Evolutionary conservation across 2,329 filamentous ascomycete species (phyloP).

Genomic region (Bretziella fagacearum): DNA sequence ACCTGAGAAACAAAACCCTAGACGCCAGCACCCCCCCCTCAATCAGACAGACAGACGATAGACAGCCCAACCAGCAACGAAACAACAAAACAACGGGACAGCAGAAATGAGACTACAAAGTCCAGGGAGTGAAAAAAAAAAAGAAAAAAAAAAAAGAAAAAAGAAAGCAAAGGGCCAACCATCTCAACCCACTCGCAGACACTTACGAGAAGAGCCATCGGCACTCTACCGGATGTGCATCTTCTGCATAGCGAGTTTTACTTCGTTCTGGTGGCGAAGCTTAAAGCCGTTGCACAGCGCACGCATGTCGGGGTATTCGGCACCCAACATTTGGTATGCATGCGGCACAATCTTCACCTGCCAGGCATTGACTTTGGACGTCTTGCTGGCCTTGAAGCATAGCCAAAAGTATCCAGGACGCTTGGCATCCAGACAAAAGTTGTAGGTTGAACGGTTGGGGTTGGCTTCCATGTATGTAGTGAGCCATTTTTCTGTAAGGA

Average conservation of each 20-base stretch:
- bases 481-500: constrained; percentile 70
- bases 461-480: constrained; percentile 93
- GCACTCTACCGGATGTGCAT: constrained; percentile 11
- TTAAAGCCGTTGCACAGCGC: constrained; percentile 97
- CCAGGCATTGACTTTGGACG: constrained; percentile 58
- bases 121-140: no score
- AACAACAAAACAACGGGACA: no score
- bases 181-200: background rate
- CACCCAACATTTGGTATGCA: constrained; percentile 78
- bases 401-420: constrained; percentile 90
- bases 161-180: background rate
- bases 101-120: no score
- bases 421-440: constrained; percentile 85
- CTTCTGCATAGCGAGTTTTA: constrained; percentile 37
- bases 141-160: background rate
- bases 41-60: no score
- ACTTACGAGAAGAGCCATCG: background rate
- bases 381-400: constrained; percentile 82
- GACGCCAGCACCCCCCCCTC: background rate
- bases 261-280: constrained; percentile 50
- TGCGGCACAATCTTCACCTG: constrained; percentile 82
- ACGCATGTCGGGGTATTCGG: constrained; percentile 84
- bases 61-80: no score
- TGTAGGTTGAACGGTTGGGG: constrained; percentile 80
- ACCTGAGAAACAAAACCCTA: background rate